Base-by-base conservation (phyloP, 2,329 filamentous ascomycete genomes). In the Aspergillus costaricaensis region DNA sequence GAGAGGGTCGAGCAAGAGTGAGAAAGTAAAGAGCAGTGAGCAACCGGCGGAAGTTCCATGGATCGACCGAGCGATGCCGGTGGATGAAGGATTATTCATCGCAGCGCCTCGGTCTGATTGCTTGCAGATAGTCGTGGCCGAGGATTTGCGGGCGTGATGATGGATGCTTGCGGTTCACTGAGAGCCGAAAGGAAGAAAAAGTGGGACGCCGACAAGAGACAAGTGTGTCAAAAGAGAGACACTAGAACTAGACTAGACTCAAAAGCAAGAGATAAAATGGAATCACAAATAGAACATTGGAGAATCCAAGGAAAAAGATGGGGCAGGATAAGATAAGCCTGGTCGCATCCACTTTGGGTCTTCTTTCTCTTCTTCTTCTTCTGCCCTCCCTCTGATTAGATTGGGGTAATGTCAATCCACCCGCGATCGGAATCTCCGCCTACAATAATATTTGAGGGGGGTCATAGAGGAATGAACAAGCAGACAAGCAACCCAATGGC, bases 31-130 rank as follows among this genome's bases (percentile, higher is more conserved):
- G 32, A 44, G 41, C 41, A 44, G 41, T 21, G 41, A 44, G 41
- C 41, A 19, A 39, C 7, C 23, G 10, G 39, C 15, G 39, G n/a
- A 6, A 36, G 41, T 44, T 25, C 53, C 53, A 47, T 55, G 53
- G 53, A 55, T 55, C 39, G 53, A n/a, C 53, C 8, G 53, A 27
- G 23, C 43, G 39, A 55, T 32, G 41, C 23, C n/a, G 53, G 43
- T 55, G 53, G 36, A 27, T 23, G 52, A 43, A 44, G 38, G 38
- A 55, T 41, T 30, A 44, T 32, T 36, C 32, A 55, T 44, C 47
- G 47, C 41, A 44, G 41, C 41, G 41, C 41, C 41, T 44, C 41
- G 25, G 23, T 30, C 25, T 50, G 47, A 50, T 50, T 50, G 47
- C 47, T n/a, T 30, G 47, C 47, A 50, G 44, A 25, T 27, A 25